Evolutionary conservation across 148 eudicot genomes (phyloP).

Genomic region (Gaultheria prostrata): DNA sequence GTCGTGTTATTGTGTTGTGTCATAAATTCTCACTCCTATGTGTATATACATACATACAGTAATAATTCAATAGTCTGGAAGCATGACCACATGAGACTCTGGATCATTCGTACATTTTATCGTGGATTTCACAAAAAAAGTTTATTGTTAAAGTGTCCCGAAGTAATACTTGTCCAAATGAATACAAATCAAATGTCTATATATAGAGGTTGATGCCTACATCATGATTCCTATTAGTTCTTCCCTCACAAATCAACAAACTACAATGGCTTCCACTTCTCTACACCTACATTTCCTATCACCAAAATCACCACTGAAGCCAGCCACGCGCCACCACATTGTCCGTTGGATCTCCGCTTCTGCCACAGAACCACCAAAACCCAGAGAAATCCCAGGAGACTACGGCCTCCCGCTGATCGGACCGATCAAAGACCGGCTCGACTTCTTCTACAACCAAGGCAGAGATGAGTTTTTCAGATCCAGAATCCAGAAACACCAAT

Average conservation of each 20-base stretch:
- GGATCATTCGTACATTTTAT: too few species aligned
- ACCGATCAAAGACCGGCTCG: conserved; percentile 59
- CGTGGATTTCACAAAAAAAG: too few species aligned
- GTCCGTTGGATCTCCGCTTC: conserved; percentile 23
- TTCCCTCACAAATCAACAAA: not conserved
- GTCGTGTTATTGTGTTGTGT: too few species aligned
- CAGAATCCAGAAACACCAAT: conserved; percentile 51
- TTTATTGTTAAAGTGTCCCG: too few species aligned
- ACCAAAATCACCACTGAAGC: not conserved
- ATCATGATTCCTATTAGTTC: not conserved
- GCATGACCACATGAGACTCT: too few species aligned
- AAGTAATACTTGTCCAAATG: too few species aligned
- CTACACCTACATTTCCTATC: not conserved
- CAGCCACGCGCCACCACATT: not conserved
- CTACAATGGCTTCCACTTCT: not conserved
- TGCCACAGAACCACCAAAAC: conserved; percentile 16
- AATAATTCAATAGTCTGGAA: too few species aligned
- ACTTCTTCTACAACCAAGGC: conserved; percentile 76
- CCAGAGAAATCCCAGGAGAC: conserved; percentile 56
- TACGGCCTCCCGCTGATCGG: conserved; percentile 66
- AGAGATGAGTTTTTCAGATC: conserved; percentile 70
- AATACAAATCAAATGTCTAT: too few species aligned
- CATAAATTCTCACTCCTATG: too few species aligned
- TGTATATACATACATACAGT: too few species aligned
- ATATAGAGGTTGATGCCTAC: too few species aligned